Conservation (phyloP, 257 asterid genomes). For the Penstemon eatonii region DNA sequence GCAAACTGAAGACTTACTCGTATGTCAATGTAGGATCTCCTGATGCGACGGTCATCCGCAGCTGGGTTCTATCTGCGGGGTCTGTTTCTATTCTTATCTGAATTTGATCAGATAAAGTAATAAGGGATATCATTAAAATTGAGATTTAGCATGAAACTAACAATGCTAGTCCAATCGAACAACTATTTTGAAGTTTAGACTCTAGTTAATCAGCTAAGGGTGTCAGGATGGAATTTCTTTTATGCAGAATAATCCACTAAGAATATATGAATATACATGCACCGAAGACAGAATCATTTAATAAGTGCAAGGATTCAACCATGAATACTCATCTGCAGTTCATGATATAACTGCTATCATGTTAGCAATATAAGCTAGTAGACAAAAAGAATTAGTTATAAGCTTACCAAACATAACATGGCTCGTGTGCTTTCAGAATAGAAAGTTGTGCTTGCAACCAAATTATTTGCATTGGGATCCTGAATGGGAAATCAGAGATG, state of each 20-base stretch:
- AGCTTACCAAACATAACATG: constrained; percentile 92
- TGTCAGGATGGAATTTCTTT: not conserved
- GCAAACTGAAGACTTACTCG: constrained; percentile 54
- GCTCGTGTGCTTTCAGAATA: constrained; percentile 87
- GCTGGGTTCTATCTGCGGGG: constrained; percentile 93
- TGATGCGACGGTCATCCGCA: constrained; percentile 86
- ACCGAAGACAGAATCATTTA: constrained; percentile 15
- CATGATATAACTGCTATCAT: not conserved
- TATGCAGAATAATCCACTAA: not conserved
- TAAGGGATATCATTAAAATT: constrained; percentile 1
- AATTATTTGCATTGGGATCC: constrained; percentile 90
- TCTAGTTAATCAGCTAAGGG: constrained; percentile 8
- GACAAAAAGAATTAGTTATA: not conserved
- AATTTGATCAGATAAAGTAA: constrained; percentile 19
- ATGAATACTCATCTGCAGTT: constrained; percentile 5
- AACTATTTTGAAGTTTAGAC: not conserved
- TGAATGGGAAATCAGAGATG: constrained; percentile 37
- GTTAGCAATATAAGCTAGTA: not conserved
- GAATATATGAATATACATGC: not conserved
- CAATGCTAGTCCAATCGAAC: not conserved
- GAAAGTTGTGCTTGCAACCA: constrained; percentile 87
- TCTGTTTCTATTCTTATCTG: constrained; percentile 94
- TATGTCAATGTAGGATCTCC: constrained; percentile 82
- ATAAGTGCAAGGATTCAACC: constrained; percentile 12
- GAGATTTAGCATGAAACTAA: not conserved